These are phyloP conservation scores for Irineochytrium annulatum DNA, from an alignment of 192 early-diverging fungal genomes.

Conservation along the genomic window DNA sequence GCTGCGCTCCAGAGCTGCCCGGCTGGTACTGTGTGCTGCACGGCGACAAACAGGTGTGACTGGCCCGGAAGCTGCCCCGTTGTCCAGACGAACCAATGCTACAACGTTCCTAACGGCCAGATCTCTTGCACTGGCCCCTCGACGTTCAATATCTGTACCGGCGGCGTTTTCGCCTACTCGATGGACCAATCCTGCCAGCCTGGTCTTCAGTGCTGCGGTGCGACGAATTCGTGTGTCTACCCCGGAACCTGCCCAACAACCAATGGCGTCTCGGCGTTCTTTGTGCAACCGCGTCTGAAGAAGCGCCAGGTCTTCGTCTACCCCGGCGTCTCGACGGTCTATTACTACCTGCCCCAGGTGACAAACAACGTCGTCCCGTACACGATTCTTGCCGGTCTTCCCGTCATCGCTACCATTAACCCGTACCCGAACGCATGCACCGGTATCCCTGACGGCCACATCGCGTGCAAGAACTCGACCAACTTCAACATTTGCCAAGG, in stretches of 20 bases:
- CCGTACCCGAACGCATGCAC: background rate
- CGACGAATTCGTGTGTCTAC: background rate
- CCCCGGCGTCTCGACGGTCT: too few species aligned
- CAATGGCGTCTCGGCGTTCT: too few species aligned
- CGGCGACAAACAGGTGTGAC: background rate
- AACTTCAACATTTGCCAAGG: background rate
- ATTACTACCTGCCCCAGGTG: too few species aligned
- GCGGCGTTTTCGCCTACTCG: background rate
- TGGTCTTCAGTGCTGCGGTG: background rate
- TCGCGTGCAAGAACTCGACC: background rate
- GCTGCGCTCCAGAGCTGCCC: background rate
- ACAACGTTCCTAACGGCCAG: background rate
- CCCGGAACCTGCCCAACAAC: constrained; percentile 5
- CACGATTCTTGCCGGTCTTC: background rate
- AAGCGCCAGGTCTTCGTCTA: too few species aligned
- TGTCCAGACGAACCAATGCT: background rate
- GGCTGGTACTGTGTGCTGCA: background rate
- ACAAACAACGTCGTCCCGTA: too few species aligned
- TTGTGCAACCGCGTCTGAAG: too few species aligned
- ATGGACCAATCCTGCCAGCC: background rate
- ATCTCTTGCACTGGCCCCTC: background rate
- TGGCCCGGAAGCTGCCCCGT: background rate
- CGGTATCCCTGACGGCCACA: background rate
- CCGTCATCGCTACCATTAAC: background rate
- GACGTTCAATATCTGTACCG: background rate